phyloP scores from a whole-genome alignment of 305 asterid species.

The Rubia tinctorum region DNA sequence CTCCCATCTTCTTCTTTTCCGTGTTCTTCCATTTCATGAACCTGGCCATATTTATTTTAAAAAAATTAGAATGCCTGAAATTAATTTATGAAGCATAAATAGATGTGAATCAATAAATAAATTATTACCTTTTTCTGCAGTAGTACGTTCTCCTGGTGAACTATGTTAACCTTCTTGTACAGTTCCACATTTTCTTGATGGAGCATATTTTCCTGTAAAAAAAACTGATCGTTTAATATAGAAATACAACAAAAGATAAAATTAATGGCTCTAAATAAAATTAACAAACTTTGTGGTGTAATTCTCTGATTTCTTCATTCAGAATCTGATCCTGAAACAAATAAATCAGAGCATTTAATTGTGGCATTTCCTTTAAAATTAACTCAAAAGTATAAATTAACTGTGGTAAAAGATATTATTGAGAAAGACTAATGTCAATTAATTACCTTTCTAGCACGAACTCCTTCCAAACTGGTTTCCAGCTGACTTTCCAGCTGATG shows the following conservation, averaged over 20 bases:
- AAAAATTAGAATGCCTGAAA: too few species aligned
- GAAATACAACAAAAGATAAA: neutral
- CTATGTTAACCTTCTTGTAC: slow-evolving; percentile 45
- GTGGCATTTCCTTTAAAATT: neutral
- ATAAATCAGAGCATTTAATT: neutral
- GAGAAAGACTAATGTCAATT: too few species aligned
- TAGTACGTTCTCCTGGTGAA: slow-evolving; percentile 45
- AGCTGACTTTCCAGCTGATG: slow-evolving; percentile 58
- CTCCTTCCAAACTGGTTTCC: slow-evolving; percentile 54
- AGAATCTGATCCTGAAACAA: slow-evolving; percentile 55
- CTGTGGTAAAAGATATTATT: too few species aligned
- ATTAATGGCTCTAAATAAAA: neutral
- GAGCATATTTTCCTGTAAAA: slow-evolving; percentile 43
- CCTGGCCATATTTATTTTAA: too few species aligned
- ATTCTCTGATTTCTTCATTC: slow-evolving; percentile 56
- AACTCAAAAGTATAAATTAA: too few species aligned
- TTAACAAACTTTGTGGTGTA: slow-evolving; percentile 49
- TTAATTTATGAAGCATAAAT: neutral
- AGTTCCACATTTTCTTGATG: slow-evolving; percentile 61
- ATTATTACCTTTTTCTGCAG: slow-evolving; percentile 54
- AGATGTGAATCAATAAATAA: too few species aligned
- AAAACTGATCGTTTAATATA: neutral
- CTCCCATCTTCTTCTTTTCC: slow-evolving; percentile 27
- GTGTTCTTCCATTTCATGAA: slow-evolving; percentile 30
- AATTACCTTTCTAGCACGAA: slow-evolving; percentile 52